A percentile compares a stretch with the other conserved stretches of the same genome.
Evolutionary conservation across 176 grass and related monocot genomes (phyloP).

Genomic region (Pharus latifolius): DNA sequence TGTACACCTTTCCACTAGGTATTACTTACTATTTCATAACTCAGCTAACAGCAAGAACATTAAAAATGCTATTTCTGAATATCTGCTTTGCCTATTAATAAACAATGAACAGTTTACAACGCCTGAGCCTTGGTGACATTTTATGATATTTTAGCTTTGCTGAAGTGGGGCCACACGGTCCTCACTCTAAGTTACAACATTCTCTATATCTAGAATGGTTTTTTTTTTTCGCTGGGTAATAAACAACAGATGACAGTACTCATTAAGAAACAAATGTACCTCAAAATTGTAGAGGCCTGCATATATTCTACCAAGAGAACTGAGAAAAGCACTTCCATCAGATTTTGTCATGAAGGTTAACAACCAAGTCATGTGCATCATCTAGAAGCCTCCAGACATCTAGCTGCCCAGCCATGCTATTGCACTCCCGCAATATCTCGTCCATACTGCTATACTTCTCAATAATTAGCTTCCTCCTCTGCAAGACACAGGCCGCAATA

Average conservation of each 20-base stretch:
- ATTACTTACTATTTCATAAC: too few relatives aligned
- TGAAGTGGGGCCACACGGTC: constrained; percentile 12
- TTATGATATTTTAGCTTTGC: neutral
- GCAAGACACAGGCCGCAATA: constrained; percentile 78
- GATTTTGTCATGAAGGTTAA: constrained; percentile 83
- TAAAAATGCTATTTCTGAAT: neutral
- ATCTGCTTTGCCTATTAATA: neutral
- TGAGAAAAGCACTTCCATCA: constrained; percentile 25
- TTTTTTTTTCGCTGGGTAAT: constrained; percentile 21
- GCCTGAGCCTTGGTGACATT: neutral
- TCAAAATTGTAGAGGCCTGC: constrained; percentile 1
- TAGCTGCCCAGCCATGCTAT: constrained; percentile 75
- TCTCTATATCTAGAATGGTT: constrained; percentile 12
- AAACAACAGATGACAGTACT: constrained; percentile 6
- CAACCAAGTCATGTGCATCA: constrained; percentile 76
- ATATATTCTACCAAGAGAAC: constrained; percentile 15
- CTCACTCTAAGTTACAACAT: constrained; percentile 26
- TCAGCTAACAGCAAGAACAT: neutral
- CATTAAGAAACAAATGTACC: constrained; percentile 22
- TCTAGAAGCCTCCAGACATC: constrained; percentile 91
- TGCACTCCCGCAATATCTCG: constrained; percentile 83
- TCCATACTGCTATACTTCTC: constrained; percentile 92
- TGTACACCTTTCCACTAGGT: too few relatives aligned
- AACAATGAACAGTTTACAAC: constrained; percentile 7
- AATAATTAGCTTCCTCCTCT: constrained; percentile 86